A percentile compares a stretch with the other conserved stretches of the same genome.
phyloP scores from a whole-genome alignment of 345 rosid genomes.

The Corchorus capsularis region DNA sequence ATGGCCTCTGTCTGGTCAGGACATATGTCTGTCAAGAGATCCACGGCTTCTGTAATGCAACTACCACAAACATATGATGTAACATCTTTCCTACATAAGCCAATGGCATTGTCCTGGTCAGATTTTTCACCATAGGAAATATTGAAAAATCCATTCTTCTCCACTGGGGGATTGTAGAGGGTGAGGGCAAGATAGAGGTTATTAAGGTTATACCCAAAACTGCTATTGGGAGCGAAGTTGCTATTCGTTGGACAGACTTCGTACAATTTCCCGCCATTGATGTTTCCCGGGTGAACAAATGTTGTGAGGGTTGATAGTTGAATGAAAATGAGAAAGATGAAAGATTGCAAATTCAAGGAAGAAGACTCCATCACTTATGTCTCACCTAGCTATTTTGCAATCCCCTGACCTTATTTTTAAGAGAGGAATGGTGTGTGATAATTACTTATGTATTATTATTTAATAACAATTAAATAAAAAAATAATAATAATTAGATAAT shows the following conservation, averaged over 20 bases:
- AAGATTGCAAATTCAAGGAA: too few relatives aligned
- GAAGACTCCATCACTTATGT: neutral
- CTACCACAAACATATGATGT: conserved; percentile 27
- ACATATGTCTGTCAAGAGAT: conserved; percentile 27
- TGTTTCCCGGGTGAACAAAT: neutral
- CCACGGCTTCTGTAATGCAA: conserved; percentile 28
- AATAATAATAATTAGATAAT: too few relatives aligned
- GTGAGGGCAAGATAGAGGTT: neutral
- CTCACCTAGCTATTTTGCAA: too few relatives aligned
- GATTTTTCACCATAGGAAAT: conserved; percentile 1
- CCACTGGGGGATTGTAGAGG: neutral
- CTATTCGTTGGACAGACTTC: neutral
- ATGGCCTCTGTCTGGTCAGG: conserved; percentile 38
- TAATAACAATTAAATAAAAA: too few relatives aligned
- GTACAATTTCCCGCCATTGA: too few relatives aligned
- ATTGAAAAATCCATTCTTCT: conserved; percentile 22
- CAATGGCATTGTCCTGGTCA: conserved; percentile 37
- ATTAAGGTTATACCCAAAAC: neutral
- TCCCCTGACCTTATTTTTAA: too few relatives aligned
- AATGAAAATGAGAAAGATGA: neutral
- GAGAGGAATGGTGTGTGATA: too few relatives aligned
- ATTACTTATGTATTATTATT: too few relatives aligned
- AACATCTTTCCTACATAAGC: conserved; percentile 46
- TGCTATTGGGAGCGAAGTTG: neutral
- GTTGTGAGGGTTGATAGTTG: neutral